Conservation (phyloP, 2,329 filamentous ascomycete genomes). For the Cordyceps tenuipes region DNA sequence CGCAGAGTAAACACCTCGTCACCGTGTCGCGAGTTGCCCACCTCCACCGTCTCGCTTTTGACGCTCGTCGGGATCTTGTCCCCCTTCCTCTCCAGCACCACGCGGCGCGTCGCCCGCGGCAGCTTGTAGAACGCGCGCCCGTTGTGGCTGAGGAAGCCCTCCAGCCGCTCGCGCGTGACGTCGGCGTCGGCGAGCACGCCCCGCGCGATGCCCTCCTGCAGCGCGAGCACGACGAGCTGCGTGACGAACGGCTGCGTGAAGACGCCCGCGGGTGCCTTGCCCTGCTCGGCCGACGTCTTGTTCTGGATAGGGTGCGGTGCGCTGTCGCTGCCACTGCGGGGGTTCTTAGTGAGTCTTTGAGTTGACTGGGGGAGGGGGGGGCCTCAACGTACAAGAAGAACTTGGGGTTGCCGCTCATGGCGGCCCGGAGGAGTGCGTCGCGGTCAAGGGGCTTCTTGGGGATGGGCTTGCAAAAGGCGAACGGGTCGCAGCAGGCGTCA, state of each 20-base stretch:
- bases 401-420: slow-evolving; percentile 49
- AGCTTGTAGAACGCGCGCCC: slow-evolving; percentile 47
- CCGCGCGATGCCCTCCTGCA: slow-evolving; percentile 53
- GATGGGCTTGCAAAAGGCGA: slow-evolving; percentile 67
- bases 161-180: slow-evolving; percentile 46
- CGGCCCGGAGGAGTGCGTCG: slow-evolving; percentile 60
- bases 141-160: slow-evolving; percentile 44
- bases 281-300: slow-evolving; percentile 41
- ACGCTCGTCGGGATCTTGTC: slow-evolving; percentile 33
- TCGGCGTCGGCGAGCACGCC: slow-evolving; percentile 42
- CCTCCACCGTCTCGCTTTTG: slow-evolving; percentile 31
- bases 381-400: slow-evolving; percentile 59
- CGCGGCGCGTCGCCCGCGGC: slow-evolving; percentile 20
- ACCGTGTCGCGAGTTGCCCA: slow-evolving; percentile 35
- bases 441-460: slow-evolving; percentile 66
- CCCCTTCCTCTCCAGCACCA: slow-evolving; percentile 31
- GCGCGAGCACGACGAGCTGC: slow-evolving; percentile 51
- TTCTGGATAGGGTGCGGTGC: slow-evolving; percentile 55
- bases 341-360: background rate
- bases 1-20: slow-evolving; percentile 33
- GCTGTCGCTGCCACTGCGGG: slow-evolving; percentile 46
- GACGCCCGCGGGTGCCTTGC: slow-evolving; percentile 60
- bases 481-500: slow-evolving; percentile 51
- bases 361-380: background rate
- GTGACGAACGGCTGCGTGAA: slow-evolving; percentile 70